Conservation (phyloP, 2,329 filamentous ascomycete genomes). For the Rutstroemia sp. region DNA sequence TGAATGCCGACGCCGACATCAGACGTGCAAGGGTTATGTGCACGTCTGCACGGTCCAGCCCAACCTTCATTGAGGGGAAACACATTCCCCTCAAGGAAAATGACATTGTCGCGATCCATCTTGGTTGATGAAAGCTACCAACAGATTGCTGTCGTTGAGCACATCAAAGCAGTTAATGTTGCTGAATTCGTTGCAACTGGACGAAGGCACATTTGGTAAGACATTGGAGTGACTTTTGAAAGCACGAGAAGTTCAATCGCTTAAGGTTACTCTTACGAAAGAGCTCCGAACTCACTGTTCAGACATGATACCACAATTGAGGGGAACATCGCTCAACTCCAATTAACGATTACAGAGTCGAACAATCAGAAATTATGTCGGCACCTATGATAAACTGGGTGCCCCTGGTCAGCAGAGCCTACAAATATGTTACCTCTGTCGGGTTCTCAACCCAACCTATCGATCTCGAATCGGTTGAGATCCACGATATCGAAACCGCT, state of each 20-base stretch:
- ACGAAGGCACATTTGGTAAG: too few relatives aligned
- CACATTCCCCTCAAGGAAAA: too few relatives aligned
- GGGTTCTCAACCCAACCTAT: slow-evolving; percentile 34
- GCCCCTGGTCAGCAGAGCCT: slow-evolving; percentile 34
- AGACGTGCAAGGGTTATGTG: too few relatives aligned
- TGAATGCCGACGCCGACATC: background rate
- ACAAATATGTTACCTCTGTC: slow-evolving; percentile 28
- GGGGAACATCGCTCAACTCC: background rate
- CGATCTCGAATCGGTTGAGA: slow-evolving; percentile 58
- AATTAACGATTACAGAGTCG: background rate
- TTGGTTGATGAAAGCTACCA: too few relatives aligned
- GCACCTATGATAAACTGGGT: slow-evolving; percentile 37
- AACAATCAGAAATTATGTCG: slow-evolving; percentile 24
- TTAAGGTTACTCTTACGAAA: background rate
- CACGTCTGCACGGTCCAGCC: too few relatives aligned
- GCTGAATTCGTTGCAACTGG: too few relatives aligned
- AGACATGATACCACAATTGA: slow-evolving; percentile 1
- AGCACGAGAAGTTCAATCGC: background rate
- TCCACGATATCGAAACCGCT: slow-evolving; percentile 73
- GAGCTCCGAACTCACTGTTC: background rate
- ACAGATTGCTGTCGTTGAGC: too few relatives aligned
- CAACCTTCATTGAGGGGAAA: too few relatives aligned
- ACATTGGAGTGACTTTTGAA: too few relatives aligned
- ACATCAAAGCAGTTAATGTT: too few relatives aligned
- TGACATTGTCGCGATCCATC: too few relatives aligned